Conservation (phyloP, 179 eudicot species). For the Patellifolia procumbens region DNA sequence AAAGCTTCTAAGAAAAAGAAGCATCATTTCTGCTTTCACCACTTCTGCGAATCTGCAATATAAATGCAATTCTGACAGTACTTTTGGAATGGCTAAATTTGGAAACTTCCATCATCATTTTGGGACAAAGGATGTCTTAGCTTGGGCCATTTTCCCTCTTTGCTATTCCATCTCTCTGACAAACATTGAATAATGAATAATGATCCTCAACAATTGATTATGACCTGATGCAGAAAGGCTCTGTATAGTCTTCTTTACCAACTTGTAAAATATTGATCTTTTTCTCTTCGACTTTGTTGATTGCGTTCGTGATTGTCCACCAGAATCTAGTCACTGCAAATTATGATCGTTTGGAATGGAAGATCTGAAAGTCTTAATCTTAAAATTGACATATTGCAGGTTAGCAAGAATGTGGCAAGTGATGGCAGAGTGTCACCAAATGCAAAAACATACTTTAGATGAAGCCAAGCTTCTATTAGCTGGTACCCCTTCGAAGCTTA, state of each 20-base stretch:
- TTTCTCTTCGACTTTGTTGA: not conserved
- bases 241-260: no score
- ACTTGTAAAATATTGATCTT: not conserved
- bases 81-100: no score
- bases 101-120: no score
- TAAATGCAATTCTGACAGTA: no score
- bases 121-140: no score
- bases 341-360: not conserved
- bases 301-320: not conserved
- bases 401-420: slow-evolving; percentile 87
- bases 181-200: no score
- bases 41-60: no score
- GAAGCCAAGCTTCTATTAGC: slow-evolving; percentile 89
- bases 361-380: not conserved
- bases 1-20: not conserved
- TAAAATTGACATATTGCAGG: slow-evolving; percentile 38
- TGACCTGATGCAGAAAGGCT: no score
- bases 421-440: slow-evolving; percentile 91
- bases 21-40: no score
- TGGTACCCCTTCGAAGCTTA: slow-evolving; percentile 65
- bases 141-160: no score
- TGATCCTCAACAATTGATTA: no score
- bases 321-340: not conserved
- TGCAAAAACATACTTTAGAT: slow-evolving; percentile 80
- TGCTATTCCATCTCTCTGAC: no score